These are phyloP conservation scores for Albugo laibachii DNA, from an alignment of 352 stramenopile genomes.

Conservation along the genomic window DNA sequence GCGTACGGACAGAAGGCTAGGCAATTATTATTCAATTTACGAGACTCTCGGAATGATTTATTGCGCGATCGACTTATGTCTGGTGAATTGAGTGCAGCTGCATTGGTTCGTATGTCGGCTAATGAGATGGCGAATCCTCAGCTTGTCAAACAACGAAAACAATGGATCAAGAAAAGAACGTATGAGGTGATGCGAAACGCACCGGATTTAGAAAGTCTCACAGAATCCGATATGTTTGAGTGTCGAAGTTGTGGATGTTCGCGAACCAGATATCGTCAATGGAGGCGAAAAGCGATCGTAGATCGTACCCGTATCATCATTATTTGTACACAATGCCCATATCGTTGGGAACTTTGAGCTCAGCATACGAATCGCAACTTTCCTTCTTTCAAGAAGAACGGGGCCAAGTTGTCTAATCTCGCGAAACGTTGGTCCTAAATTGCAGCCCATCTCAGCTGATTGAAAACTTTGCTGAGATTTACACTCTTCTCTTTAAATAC, in stretches of 20 bases:
- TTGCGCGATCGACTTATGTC: slow-evolving; percentile 49
- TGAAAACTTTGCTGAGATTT: too few species aligned
- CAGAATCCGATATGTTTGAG: slow-evolving; percentile 61
- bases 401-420: too few species aligned
- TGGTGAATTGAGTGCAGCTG: slow-evolving; percentile 22
- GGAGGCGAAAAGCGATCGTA: slow-evolving; percentile 64
- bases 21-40: slow-evolving; percentile 69
- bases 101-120: slow-evolving; percentile 54
- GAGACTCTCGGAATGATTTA: slow-evolving; percentile 40
- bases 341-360: slow-evolving; percentile 55
- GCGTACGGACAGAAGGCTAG: slow-evolving; percentile 61
- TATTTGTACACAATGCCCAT: slow-evolving; percentile 51
- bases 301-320: slow-evolving; percentile 70
- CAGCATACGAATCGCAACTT: neutral
- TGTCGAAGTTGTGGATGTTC: slow-evolving; percentile 57
- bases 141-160: slow-evolving; percentile 50
- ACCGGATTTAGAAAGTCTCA: slow-evolving; percentile 39
- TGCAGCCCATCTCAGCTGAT: too few species aligned
- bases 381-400: neutral
- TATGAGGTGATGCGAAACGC: slow-evolving; percentile 63
- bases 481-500: too few species aligned
- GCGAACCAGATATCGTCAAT: slow-evolving; percentile 59
- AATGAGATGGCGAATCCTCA: slow-evolving; percentile 75
- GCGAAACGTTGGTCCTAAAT: too few species aligned
- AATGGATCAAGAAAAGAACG: slow-evolving; percentile 75